Percentiles rank a stretch among this genome's conserved stretches.
Conservation (phyloP, 768 basidiomycete genomes). For the Boletus rubropictus region DNA sequence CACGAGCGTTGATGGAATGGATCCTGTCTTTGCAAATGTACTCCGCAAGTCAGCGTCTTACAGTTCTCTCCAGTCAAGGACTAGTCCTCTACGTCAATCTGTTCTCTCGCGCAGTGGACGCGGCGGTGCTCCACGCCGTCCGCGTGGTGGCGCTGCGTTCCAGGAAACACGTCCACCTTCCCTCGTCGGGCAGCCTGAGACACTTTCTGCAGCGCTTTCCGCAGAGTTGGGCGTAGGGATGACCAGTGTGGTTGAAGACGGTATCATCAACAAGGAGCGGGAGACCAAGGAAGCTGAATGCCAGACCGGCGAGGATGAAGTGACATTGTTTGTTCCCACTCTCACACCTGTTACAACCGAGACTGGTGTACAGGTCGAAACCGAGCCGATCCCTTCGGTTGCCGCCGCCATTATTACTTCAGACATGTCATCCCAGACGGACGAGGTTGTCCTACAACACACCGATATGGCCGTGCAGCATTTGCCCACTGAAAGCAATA, state of each 20-base stretch:
- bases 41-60: slow-evolving; percentile 51
- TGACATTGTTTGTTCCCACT: slow-evolving; percentile 27
- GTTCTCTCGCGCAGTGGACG: slow-evolving; percentile 46
- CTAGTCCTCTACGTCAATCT: slow-evolving; percentile 59
- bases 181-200: slow-evolving; percentile 65
- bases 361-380: slow-evolving; percentile 39
- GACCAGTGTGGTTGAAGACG: slow-evolving; percentile 38
- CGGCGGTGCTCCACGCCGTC: slow-evolving; percentile 47
- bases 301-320: slow-evolving; percentile 52
- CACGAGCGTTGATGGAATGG: slow-evolving; percentile 80
- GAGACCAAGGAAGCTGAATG: slow-evolving; percentile 59
- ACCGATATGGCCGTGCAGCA: slow-evolving; percentile 49
- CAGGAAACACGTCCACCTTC: slow-evolving; percentile 67
- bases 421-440: slow-evolving; percentile 46
- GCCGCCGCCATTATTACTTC: slow-evolving; percentile 17
- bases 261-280: slow-evolving; percentile 37
- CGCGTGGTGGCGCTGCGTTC: slow-evolving; percentile 62
- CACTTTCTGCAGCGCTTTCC: slow-evolving; percentile 66
- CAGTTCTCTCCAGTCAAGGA: slow-evolving; percentile 38
- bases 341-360: slow-evolving; percentile 31
- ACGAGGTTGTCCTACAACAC: slow-evolving; percentile 31
- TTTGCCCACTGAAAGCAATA: slow-evolving; percentile 25
- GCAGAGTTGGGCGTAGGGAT: slow-evolving; percentile 53
- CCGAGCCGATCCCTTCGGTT: slow-evolving; percentile 13
- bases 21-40: slow-evolving; percentile 77